Evolutionary conservation across 768 basidiomycete genomes (phyloP).

Genomic region (Sistotremastrum niveocremeum): DNA sequence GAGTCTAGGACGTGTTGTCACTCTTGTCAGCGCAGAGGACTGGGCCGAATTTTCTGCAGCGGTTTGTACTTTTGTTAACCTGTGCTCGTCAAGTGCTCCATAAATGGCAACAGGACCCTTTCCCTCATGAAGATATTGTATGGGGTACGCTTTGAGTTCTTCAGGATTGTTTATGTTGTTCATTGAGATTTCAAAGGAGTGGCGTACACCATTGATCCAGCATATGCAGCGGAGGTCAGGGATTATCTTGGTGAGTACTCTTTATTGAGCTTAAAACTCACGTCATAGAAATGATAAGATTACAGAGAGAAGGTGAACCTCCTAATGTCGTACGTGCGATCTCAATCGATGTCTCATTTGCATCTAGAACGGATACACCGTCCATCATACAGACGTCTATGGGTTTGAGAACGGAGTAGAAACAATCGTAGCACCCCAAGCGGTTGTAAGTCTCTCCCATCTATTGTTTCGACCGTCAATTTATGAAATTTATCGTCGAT

Average conservation of each 20-base stretch:
- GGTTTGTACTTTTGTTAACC: slow-evolving; percentile 23
- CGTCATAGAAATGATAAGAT: slow-evolving; percentile 28
- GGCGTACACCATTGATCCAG: slow-evolving; percentile 78
- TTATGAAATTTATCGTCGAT: background rate
- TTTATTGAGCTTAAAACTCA: background rate
- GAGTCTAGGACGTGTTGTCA: slow-evolving; percentile 84
- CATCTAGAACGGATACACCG: slow-evolving; percentile 76
- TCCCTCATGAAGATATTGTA: slow-evolving; percentile 62
- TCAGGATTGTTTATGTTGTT: background rate
- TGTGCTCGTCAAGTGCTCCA: background rate
- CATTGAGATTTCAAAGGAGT: no score
- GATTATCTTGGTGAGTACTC: slow-evolving; percentile 62
- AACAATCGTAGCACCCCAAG: slow-evolving; percentile 35
- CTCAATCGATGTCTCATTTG: background rate
- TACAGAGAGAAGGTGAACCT: slow-evolving; percentile 65
- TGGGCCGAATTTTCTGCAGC: slow-evolving; percentile 68
- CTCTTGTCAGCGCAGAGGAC: slow-evolving; percentile 75
- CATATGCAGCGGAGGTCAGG: slow-evolving; percentile 58
- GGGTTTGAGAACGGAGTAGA: slow-evolving; percentile 40
- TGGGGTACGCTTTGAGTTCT: slow-evolving; percentile 47
- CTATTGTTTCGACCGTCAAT: background rate
- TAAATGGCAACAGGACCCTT: slow-evolving; percentile 36
- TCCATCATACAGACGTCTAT: slow-evolving; percentile 66
- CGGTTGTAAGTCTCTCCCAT: slow-evolving; percentile 22
- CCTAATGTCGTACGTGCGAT: background rate